Evolutionary conservation across 768 basidiomycete species (phyloP), one percentile per base, ranked within the genome.

Genomic region (Saitozyma podzolica): DNA sequence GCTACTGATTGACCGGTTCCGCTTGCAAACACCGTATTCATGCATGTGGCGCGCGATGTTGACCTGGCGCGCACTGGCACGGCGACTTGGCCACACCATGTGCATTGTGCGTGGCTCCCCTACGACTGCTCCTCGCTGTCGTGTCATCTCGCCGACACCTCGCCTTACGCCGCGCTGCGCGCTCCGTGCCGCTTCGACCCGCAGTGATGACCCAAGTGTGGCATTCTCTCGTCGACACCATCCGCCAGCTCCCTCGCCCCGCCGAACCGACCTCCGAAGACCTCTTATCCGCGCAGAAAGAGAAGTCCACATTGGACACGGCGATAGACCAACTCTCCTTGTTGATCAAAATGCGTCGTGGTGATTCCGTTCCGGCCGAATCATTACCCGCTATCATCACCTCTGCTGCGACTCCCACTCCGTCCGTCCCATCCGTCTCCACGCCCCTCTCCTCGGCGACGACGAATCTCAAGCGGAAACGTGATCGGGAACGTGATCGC

Each of bases 191-290:
- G 29, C 29, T 29, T 29, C 45, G 11, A 1, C 17, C 3, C 19
- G 47, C 57, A 74, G 73, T 52, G 14, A 64, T 66, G 61, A 64
- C 40, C 6, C 64, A 67, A 47, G 52, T 71, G 37, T 77, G 73
- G 73, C 73, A 74, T 57, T 63, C 59, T 2, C 40, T 77, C 0
- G 65, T 77, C 39, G 75, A 77, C 56, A 71, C 69, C 6, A 55
- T 77, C 8, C 66, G 73, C 16, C 61, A 61, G 2, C 57, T 77
- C 0, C 75, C 73, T 0, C 56, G 2, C 19, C 58, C 14, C 41
- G 37, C 9, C 37, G 40, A 14, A 20, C 55, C 14, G 50, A 60
- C 13, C 14, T 59, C 57, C 16, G 58, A 58, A 29, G 64, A 66
- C 8, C 51, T 68, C 8, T 45, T 45, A 14, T 17, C 54, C 5